A percentile compares a stretch with the other conserved stretches of the same genome.
phyloP scores from a whole-genome alignment of 306 rosid genomes.

The Rosa rugosa region DNA sequence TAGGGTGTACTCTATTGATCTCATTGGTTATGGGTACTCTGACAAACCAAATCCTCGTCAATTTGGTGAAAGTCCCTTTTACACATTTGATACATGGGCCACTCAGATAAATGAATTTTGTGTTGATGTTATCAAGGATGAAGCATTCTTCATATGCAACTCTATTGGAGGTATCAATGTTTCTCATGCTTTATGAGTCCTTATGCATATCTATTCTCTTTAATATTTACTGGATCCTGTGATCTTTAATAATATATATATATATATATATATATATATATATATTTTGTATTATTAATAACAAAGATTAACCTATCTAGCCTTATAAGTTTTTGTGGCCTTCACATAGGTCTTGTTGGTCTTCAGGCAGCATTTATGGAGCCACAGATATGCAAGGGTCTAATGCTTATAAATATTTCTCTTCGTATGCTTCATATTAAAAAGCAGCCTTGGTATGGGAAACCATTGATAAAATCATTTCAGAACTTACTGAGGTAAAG shows the following conservation, averaged over 20 bases:
- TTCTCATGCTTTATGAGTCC: conserved; percentile 1
- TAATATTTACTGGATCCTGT: background rate
- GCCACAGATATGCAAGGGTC: conserved; percentile 73
- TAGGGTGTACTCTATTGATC: conserved; percentile 85
- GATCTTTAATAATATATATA: background rate
- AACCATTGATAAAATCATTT: conserved; percentile 73
- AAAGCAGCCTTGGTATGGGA: conserved; percentile 97
- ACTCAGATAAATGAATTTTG: conserved; percentile 83
- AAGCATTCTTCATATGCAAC: conserved; percentile 87
- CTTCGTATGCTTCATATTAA: conserved; percentile 89
- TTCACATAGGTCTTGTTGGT: conserved; percentile 85
- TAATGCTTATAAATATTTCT: conserved; percentile 77
- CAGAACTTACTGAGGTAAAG: conserved; percentile 83
- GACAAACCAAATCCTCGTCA: conserved; percentile 87
- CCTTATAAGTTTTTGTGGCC: conserved; percentile 10
- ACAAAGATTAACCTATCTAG: background rate
- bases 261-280: background rate
- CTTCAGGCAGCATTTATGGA: conserved; percentile 82
- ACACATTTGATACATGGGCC: conserved; percentile 94
- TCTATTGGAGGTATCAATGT: conserved; percentile 78
- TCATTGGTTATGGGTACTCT: conserved; percentile 95
- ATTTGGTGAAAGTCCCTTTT: conserved; percentile 56
- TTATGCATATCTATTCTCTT: background rate
- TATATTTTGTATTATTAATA: background rate
- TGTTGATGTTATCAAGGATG: conserved; percentile 61